Evolutionary conservation across 768 basidiomycete genomes (phyloP).

Genomic region (Agaricus blazei): DNA sequence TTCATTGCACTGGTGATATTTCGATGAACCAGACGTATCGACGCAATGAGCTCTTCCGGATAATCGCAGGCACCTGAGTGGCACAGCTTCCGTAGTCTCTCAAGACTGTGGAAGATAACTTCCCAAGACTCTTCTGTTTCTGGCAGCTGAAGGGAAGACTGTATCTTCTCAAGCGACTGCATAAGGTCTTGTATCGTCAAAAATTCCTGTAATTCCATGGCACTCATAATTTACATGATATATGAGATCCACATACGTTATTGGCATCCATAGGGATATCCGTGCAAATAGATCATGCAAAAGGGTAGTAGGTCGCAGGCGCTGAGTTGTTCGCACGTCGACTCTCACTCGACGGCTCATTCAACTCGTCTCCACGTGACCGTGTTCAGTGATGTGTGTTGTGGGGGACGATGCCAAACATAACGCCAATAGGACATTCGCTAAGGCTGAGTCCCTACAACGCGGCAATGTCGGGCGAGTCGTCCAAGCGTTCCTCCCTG

Average conservation of each 20-base stretch:
- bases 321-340: too few species aligned
- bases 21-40: constrained; percentile 46
- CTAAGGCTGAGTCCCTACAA: not conserved
- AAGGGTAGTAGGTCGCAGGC: too few species aligned
- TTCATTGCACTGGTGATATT: constrained; percentile 54
- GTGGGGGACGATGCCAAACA: too few species aligned
- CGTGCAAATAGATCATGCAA: not conserved
- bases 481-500: constrained; percentile 12
- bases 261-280: not conserved
- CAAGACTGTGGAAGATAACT: constrained; percentile 47
- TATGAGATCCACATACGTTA: not conserved
- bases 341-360: too few species aligned
- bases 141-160: constrained; percentile 32
- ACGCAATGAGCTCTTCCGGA: constrained; percentile 39
- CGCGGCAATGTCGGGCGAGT: constrained; percentile 11
- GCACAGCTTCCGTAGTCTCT: constrained; percentile 40
- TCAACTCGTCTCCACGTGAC: not conserved
- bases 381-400: too few species aligned
- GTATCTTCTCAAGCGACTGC: constrained; percentile 32
- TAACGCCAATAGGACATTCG: too few species aligned
- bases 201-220: not conserved
- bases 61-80: constrained; percentile 50
- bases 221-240: not conserved
- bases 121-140: constrained; percentile 87
- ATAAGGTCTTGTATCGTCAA: constrained; percentile 4